Evolutionary conservation across 495 filamentous ascomycete species (phyloP).

Genomic region (Hamigera avellanea): DNA sequence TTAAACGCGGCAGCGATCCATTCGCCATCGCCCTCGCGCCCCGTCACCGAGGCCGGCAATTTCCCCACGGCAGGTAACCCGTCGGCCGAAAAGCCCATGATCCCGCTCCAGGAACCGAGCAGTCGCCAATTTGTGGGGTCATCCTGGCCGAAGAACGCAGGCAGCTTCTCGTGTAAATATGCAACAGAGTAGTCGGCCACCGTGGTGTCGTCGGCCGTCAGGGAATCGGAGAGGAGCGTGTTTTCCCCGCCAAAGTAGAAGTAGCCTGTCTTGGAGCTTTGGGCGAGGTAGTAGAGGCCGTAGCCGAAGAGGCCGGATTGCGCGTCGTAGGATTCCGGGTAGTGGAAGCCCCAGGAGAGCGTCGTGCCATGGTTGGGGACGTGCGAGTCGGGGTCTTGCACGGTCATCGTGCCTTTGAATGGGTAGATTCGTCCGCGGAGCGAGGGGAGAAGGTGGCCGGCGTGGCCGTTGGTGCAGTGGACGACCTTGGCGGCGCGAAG

Average conservation of each 20-base stretch:
- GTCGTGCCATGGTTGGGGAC: conserved; percentile 14
- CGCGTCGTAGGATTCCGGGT: conserved; percentile 11
- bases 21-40: conserved; percentile 23
- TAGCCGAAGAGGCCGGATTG: conserved; percentile 33
- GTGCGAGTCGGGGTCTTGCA: conserved; percentile 41
- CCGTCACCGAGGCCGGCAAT: conserved; percentile 40
- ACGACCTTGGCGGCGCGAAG: conserved; percentile 47
- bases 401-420: conserved; percentile 61
- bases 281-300: conserved; percentile 67
- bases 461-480: conserved; percentile 71
- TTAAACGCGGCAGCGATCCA: conserved; percentile 55
- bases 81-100: conserved; percentile 71
- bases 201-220: conserved; percentile 41
- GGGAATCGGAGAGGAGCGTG: conserved; percentile 49
- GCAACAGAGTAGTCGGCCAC: conserved; percentile 18
- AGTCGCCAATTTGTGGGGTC: conserved; percentile 10
- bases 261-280: conserved; percentile 39
- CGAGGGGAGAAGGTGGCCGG: conserved; percentile 55
- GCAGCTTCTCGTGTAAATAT: conserved; percentile 17
- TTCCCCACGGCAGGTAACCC: conserved; percentile 57
- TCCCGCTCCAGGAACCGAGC: conserved; percentile 62
- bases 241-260: conserved; percentile 43
- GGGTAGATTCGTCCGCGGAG: conserved; percentile 67
- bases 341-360: conserved; percentile 26
- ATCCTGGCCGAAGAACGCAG: conserved; percentile 31